Evolutionary conservation across 2,329 filamentous ascomycete genomes (phyloP).

Genomic region (Bertia moriformis): DNA sequence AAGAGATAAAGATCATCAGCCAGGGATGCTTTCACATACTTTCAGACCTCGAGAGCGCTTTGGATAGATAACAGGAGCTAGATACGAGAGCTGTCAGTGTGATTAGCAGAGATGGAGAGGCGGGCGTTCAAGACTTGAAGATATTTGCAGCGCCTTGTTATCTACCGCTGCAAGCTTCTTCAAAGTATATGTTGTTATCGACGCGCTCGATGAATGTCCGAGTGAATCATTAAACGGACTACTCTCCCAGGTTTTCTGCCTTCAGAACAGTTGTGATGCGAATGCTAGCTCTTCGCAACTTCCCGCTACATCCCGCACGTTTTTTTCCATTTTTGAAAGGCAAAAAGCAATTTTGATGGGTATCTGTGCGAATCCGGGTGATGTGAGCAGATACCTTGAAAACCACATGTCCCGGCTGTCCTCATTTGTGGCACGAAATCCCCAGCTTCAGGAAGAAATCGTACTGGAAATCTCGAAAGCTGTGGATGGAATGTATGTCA

Average conservation of each 20-base stretch:
- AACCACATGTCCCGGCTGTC: conserved; percentile 8
- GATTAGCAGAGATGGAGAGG: neutral
- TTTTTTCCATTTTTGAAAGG: too few relatives aligned
- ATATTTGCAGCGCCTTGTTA: neutral
- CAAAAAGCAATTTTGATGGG: too few relatives aligned
- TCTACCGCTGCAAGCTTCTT: neutral
- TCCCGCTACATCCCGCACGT: conserved; percentile 12
- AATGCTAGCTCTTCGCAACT: conserved; percentile 18
- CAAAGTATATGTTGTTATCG: neutral
- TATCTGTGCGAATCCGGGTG: conserved; percentile 13
- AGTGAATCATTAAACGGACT: too few relatives aligned
- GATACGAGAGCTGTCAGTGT: neutral
- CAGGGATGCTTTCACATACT: neutral
- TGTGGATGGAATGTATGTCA: conserved; percentile 15
- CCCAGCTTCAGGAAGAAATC: conserved; percentile 9
- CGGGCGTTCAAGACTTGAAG: neutral
- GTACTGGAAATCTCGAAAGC: conserved; percentile 6
- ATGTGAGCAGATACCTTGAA: conserved; percentile 13
- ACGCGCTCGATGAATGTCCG: neutral
- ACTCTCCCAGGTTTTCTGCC: neutral
- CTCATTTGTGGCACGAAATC: conserved; percentile 5
- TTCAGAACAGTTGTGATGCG: too few relatives aligned
- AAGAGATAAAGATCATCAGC: neutral
- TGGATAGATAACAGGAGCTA: neutral
- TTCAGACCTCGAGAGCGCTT: neutral